Evolutionary conservation across 208 protist species (phyloP).

Genomic region (Phytomonas francai): DNA sequence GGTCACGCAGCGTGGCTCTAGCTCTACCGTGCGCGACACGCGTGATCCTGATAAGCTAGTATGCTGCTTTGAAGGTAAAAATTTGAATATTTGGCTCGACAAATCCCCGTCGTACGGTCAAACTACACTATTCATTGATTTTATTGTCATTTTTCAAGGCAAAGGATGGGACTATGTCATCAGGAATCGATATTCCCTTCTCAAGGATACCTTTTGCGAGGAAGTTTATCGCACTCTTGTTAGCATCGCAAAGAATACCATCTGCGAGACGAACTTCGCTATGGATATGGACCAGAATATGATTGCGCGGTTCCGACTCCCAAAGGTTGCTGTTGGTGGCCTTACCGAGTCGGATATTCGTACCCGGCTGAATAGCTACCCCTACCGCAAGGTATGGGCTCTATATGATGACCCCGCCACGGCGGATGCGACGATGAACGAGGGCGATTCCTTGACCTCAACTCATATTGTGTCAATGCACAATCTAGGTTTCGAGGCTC

Average conservation of each 20-base stretch:
- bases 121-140: not conserved
- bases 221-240: not conserved
- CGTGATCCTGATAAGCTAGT: not conserved
- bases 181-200: not conserved
- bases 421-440: not conserved
- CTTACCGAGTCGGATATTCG: conserved; percentile 8
- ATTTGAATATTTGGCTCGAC: not conserved
- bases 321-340: not conserved
- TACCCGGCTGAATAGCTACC: conserved; percentile 19
- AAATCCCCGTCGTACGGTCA: not conserved
- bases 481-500: conserved; percentile 37
- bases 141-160: not conserved
- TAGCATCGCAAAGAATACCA: not conserved
- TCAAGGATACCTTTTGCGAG: not conserved
- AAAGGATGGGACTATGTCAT: not conserved
- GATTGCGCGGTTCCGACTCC: not conserved
- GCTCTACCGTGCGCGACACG: not conserved
- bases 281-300: not conserved
- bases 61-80: not conserved
- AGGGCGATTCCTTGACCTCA: not conserved
- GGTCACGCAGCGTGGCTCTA: not conserved
- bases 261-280: not conserved
- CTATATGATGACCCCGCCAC: conserved; percentile 17
- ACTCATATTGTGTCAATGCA: conserved; percentile 14
- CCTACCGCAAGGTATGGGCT: conserved; percentile 31